phyloP scores from a whole-genome alignment of 1,284 basidiomycete genomes.

The Flammula alnicola region DNA sequence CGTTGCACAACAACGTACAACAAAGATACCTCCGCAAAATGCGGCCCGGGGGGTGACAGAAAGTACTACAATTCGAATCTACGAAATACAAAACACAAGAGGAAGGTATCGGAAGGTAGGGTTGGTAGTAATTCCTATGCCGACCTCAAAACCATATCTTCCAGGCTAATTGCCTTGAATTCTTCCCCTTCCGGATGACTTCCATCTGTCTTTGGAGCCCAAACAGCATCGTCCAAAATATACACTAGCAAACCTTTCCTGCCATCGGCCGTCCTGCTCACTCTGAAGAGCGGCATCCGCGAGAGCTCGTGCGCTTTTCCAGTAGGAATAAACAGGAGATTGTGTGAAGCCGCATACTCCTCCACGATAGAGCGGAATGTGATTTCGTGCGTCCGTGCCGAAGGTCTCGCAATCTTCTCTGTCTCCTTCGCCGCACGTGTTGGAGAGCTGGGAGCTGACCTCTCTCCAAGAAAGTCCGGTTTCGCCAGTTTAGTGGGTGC shows the following conservation, averaged over 20 bases:
- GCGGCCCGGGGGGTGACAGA: no score
- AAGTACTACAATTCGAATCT: neutral
- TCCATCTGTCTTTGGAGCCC: conserved; percentile 57
- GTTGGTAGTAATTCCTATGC: conserved; percentile 7
- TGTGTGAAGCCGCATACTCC: conserved; percentile 81
- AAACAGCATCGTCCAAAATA: conserved; percentile 87
- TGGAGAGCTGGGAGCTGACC: conserved; percentile 33
- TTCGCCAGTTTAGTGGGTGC: conserved; percentile 68
- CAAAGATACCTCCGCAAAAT: neutral
- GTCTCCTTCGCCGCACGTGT: conserved; percentile 29
- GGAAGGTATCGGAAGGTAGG: neutral
- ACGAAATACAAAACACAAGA: neutral
- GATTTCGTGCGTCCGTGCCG: conserved; percentile 70
- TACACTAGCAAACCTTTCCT: conserved; percentile 87
- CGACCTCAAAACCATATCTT: conserved; percentile 36
- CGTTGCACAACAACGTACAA: conserved; percentile 16
- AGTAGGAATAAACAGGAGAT: conserved; percentile 88
- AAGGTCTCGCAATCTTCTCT: conserved; percentile 37
- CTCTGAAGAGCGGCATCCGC: conserved; percentile 85
- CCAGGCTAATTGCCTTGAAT: conserved; percentile 53
- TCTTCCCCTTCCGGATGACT: conserved; percentile 62
- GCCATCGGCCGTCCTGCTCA: conserved; percentile 79
- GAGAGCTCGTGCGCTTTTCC: conserved; percentile 82
- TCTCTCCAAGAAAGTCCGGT: conserved; percentile 61
- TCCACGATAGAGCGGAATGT: conserved; percentile 93